Evolutionary conservation across 371 early-diverging fungal genomes (phyloP).

Genomic region (Mortierella sp.): DNA sequence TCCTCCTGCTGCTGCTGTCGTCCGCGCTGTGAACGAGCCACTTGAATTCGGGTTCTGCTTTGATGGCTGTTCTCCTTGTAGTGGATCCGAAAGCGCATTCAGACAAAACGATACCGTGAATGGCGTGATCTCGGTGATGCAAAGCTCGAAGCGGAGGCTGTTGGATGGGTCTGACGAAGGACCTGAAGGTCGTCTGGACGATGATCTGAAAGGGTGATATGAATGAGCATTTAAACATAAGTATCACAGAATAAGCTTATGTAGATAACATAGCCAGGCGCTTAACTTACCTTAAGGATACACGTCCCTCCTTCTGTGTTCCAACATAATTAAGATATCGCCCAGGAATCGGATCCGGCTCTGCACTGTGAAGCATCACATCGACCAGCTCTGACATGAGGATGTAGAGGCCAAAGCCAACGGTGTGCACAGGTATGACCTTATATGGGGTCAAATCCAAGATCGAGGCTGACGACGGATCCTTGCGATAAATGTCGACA

Average conservation of each 20-base stretch:
- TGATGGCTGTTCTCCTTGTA: not conserved
- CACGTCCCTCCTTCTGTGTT: constrained; percentile 33
- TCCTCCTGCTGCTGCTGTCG: constrained; percentile 6
- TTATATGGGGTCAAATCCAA: constrained; percentile 50
- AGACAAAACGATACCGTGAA: constrained; percentile 53
- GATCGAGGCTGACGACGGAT: constrained; percentile 41
- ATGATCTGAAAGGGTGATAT: constrained; percentile 7
- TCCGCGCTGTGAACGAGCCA: not conserved
- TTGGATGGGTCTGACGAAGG: constrained; percentile 27
- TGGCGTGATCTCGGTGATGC: constrained; percentile 54
- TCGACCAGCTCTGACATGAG: constrained; percentile 56
- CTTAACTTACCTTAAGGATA: constrained; percentile 32
- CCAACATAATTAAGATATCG: constrained; percentile 46
- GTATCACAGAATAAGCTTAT: not conserved
- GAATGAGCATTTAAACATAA: not conserved
- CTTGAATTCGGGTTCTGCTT: constrained; percentile 10
- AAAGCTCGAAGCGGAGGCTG: constrained; percentile 52
- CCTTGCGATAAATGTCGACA: constrained; percentile 51
- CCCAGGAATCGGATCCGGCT: constrained; percentile 49
- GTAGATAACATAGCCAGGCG: not conserved
- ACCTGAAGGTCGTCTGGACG: constrained; percentile 17
- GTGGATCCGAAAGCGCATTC: constrained; percentile 44
- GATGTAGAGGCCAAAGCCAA: constrained; percentile 54
- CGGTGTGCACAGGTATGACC: constrained; percentile 54
- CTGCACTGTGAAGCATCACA: constrained; percentile 56